Evolutionary conservation across 139 green algal genomes (phyloP).

Genomic region (Micromonas pusilla): DNA sequence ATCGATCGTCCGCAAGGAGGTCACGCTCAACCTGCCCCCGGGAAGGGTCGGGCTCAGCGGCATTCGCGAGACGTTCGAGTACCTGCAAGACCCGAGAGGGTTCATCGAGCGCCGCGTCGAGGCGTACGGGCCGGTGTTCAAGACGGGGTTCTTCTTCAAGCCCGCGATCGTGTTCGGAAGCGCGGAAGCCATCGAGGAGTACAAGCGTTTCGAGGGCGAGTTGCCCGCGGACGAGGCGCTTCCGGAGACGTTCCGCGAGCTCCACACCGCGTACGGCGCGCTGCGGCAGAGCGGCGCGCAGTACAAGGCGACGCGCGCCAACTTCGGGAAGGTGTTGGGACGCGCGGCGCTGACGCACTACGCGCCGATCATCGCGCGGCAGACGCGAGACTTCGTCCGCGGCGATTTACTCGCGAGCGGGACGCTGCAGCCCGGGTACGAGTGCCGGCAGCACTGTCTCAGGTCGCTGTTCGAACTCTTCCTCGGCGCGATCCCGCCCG

Average conservation of each 20-base stretch:
- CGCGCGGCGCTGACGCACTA: background rate
- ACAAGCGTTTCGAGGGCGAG: slow-evolving; percentile 5
- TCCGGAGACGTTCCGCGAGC: slow-evolving; percentile 17
- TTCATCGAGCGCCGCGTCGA: slow-evolving; percentile 1
- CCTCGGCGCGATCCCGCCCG: background rate
- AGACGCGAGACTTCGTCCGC: background rate
- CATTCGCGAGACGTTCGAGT: slow-evolving; percentile 1
- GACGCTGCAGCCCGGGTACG: background rate
- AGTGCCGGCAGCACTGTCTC: background rate
- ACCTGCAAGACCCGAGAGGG: background rate
- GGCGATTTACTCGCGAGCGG: background rate
- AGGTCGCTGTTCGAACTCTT: slow-evolving; percentile 13
- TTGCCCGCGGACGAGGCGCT: slow-evolving; percentile 23
- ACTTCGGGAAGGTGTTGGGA: slow-evolving; percentile 2
- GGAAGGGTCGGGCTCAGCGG: background rate
- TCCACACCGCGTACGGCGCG: slow-evolving; percentile 22
- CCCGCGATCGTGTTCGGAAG: slow-evolving; percentile 3
- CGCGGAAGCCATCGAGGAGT: slow-evolving; percentile 6
- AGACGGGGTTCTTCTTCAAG: slow-evolving; percentile 24
- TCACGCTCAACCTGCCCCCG: background rate
- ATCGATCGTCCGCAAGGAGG: background rate
- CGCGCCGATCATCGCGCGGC: background rate
- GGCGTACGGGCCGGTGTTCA: slow-evolving; percentile 10
- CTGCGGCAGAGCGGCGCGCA: background rate
- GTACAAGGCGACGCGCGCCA: slow-evolving; percentile 8